These are phyloP conservation scores for Sporobolomyces phaffii DNA, from an alignment of 768 basidiomycete genomes.

Conservation along the genomic window DNA sequence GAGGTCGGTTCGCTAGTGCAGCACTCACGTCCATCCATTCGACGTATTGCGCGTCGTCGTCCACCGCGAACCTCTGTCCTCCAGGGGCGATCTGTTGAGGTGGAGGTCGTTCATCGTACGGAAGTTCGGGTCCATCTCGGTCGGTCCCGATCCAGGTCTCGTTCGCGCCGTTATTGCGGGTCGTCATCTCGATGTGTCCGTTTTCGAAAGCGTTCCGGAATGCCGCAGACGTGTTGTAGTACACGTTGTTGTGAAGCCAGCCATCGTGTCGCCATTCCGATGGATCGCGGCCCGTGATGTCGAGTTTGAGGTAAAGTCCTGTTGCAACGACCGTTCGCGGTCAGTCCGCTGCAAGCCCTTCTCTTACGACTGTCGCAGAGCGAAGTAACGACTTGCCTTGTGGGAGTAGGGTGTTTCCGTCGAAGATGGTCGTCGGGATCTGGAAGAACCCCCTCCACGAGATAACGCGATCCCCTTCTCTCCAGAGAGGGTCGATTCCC, in stretches of 20 bases:
- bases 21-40: conserved; percentile 38
- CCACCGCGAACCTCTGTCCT: conserved; percentile 41
- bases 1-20: no score
- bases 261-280: conserved; percentile 40
- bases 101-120: conserved; percentile 37
- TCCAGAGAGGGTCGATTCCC: conserved; percentile 43
- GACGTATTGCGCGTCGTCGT: conserved; percentile 40
- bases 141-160: conserved; percentile 41
- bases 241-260: conserved; percentile 41
- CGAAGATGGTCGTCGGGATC: conserved; percentile 29
- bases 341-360: no score
- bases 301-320: conserved; percentile 41
- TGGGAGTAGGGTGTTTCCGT: conserved; percentile 42
- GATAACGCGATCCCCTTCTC: conserved; percentile 40
- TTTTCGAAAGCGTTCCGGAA: conserved; percentile 43
- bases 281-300: conserved; percentile 42
- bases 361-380: no score
- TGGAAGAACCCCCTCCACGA: conserved; percentile 40
- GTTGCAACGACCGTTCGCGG: no score
- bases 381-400: conserved; percentile 14
- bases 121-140: conserved; percentile 28
- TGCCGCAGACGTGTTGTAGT: conserved; percentile 38
- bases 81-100: conserved; percentile 41
- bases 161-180: conserved; percentile 33
- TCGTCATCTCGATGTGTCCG: conserved; percentile 31